Conservation (phyloP, 2,329 filamentous ascomycete genomes). For the Talaromyces albobiverticillius region DNA sequence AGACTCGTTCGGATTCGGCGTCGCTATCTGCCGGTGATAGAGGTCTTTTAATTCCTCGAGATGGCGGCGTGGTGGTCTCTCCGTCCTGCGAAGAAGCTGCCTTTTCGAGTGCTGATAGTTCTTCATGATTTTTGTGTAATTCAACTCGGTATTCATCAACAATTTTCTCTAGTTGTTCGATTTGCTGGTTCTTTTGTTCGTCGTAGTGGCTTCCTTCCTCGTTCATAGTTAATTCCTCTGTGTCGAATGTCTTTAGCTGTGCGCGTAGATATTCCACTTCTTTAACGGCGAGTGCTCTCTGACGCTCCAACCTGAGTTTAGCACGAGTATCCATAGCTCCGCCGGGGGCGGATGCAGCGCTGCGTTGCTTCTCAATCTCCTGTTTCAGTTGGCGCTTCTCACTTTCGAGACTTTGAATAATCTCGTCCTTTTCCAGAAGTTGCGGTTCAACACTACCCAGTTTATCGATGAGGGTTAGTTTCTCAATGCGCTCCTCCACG, state of each 20-base stretch:
- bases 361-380: constrained; percentile 69
- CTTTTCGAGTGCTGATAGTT: constrained; percentile 65
- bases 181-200: constrained; percentile 67
- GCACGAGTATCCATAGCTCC: constrained; percentile 61
- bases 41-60: constrained; percentile 61
- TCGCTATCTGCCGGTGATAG: constrained; percentile 56
- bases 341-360: constrained; percentile 36
- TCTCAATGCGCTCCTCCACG: constrained; percentile 76
- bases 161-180: constrained; percentile 79
- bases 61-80: constrained; percentile 31
- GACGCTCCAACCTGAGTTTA: constrained; percentile 75
- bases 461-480: constrained; percentile 74
- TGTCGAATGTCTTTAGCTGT: constrained; percentile 83
- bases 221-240: constrained; percentile 83
- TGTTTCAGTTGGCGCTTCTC: constrained; percentile 64
- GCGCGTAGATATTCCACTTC: constrained; percentile 93
- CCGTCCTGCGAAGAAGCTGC: constrained; percentile 31
- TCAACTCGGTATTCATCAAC: constrained; percentile 84
- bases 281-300: constrained; percentile 79
- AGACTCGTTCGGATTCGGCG: constrained; percentile 66
- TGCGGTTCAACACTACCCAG: constrained; percentile 78
- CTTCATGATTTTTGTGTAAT: constrained; percentile 68
- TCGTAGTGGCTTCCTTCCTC: constrained; percentile 68
- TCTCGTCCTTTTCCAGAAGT: constrained; percentile 70
- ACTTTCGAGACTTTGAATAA: constrained; percentile 67